Evolutionary conservation across 2,329 filamentous ascomycete genomes (phyloP), one percentile per base, ranked within the genome.

Genomic region (Pestalotiopsis sp.): DNA sequence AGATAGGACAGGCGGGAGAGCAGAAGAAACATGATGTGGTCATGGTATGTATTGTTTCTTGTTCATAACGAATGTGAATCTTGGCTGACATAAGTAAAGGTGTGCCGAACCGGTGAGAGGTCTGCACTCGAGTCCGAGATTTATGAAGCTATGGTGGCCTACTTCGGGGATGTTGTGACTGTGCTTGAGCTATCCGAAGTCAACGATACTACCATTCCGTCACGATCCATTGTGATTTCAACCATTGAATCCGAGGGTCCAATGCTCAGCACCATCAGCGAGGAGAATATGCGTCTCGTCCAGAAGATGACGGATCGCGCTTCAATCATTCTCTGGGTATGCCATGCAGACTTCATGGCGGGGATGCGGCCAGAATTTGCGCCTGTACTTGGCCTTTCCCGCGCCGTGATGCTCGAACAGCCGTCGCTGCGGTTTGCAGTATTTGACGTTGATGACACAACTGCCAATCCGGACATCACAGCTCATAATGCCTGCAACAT

Each of bases 341-440:
- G 69, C 4, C 36, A 39, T 12, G 70, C 68, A 2, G 62, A 69
- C n/a, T 23, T 39, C n/a, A 14, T 71, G 7, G 14, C 17, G 12
- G 70, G 72, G 1, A 14, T 7, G 3, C 49, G 27, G 11, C 72
- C 72, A 1, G 68, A 72, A 36, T 64, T 56, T 13, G 68, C 52
- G 2, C 68, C 72, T 0, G 68, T 27, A 1, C 31, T 14, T 23
- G 71, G 72, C 2, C 45, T 74, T 6, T 57, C 69, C 12, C 41
- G 72, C 2, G 66, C 72, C 11, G 27, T 74, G 4, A 69, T 59
- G n/a, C 31, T 74, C 20, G 72, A 74, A 49, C 72, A 74, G 56
- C 72, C 72, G 1, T 65, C 71, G 3, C 68, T 73, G n/a, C 61
- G 64, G 13, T 72, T 73, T 52, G 68, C 65, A 61, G 68, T 65